Evolutionary conservation across 2,329 filamentous ascomycete genomes (phyloP).

Genomic region (Colletotrichum sp.): DNA sequence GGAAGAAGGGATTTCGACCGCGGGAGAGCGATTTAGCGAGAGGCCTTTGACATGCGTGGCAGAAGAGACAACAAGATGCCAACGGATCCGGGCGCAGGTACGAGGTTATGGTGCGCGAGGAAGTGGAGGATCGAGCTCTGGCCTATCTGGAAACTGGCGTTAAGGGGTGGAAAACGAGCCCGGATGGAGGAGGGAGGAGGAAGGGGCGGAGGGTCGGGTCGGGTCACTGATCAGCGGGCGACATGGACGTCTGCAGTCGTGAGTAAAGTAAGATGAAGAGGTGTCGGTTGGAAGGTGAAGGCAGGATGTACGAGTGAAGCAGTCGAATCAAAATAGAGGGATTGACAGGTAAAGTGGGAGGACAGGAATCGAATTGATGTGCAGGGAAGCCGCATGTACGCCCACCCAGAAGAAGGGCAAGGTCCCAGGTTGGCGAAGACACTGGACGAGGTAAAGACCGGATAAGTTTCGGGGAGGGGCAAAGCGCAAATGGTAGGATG

Average conservation of each 20-base stretch:
- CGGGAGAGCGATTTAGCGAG: not conserved
- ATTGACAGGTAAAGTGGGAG: not conserved
- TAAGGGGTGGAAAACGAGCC: not conserved
- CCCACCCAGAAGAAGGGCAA: not conserved
- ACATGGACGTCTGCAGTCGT: constrained; percentile 1
- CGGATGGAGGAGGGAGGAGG: not conserved
- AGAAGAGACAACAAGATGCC: not conserved
- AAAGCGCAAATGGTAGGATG: not conserved
- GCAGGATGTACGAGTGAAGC: not conserved
- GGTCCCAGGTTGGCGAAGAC: not conserved
- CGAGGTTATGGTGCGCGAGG: not conserved
- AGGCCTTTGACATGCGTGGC: not conserved
- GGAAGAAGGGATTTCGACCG: not conserved
- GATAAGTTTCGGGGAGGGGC: not conserved
- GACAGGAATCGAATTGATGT: not conserved
- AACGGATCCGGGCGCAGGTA: not conserved
- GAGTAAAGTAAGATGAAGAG: not conserved
- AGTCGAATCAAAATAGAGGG: not conserved
- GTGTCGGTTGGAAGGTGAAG: not conserved
- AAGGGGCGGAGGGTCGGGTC: not conserved
- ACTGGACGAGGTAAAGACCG: not conserved
- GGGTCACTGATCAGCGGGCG: constrained; percentile 4
- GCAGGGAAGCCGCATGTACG: not conserved
- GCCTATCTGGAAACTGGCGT: not conserved
- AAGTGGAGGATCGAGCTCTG: not conserved